Base-by-base conservation (phyloP, 2,329 filamentous ascomycete species). In the Ophiostoma triangulosporum region DNA sequence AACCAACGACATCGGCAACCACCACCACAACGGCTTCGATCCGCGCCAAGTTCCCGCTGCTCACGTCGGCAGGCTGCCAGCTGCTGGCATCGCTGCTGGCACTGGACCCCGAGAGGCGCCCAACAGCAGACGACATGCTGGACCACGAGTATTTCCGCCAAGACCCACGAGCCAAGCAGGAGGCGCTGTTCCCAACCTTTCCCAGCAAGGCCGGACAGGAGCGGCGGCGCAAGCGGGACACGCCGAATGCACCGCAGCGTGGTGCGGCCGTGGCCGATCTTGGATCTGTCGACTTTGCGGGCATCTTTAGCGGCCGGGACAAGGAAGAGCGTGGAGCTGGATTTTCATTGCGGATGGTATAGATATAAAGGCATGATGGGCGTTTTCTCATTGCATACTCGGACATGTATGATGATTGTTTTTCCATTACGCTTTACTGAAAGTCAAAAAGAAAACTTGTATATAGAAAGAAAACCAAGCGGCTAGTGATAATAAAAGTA, bases 181-280 rank as follows among this genome's bases (percentile, higher is more conserved):
- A 88, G 64, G 85, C 84, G 62, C 84, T 98, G 83, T 97, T 98
- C 64, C 93, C 93, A 2, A 97, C 93, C 0, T 98, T 97, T 65
- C 93, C 93, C 0, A 93, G 86, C 62, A 96, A 95, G 68, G 93
- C 93, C 0, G 88, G 89, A 1, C 86, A 93, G 72, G 93, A 98
- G 73, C 84, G 83, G 63, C 74, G 89, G 60, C 73, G 87, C 58
- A 74, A 79, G 35, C 74, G 78, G 56, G 80, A 82, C 56, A 90
- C 83, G 58, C 93, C 93, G 1, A 83, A 89, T 66, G 93, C 93
- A 6, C 93, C 93, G 0, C 79, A 78, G 36, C 74, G 91, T 31
- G 90, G 89, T 0, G 81, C 85, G 50, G 79, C 77, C 55, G 80
- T 79, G 2, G 78, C 78, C 54, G 70, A 73, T 4, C 60, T 81